Conservation (phyloP, 805 yeast species). For the Brettanomyces sp. region DNA sequence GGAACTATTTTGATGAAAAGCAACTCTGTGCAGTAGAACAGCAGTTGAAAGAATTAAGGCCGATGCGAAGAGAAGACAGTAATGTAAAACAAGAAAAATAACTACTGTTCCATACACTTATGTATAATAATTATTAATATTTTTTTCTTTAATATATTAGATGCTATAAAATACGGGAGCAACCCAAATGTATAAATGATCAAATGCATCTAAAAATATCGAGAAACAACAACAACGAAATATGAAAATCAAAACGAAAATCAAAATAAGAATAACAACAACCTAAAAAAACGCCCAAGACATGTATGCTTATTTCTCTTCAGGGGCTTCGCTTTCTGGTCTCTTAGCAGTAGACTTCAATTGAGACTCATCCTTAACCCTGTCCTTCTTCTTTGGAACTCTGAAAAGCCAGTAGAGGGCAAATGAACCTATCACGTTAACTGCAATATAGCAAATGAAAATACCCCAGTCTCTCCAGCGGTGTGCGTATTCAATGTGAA, state of each 20-base stretch:
- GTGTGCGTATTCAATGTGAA: slow-evolving; percentile 33
- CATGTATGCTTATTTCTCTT: slow-evolving; percentile 4
- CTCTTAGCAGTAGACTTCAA: slow-evolving; percentile 11
- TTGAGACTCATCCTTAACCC: slow-evolving; percentile 20
- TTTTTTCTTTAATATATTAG: too few relatives aligned
- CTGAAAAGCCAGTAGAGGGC: slow-evolving; percentile 49
- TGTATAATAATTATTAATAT: too few relatives aligned
- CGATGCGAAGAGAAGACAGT: too few relatives aligned
- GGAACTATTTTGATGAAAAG: slow-evolving; percentile 6
- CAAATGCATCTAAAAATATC: too few relatives aligned
- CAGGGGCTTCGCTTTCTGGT: slow-evolving; percentile 7
- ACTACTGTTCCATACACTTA: too few relatives aligned
- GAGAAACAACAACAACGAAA: too few relatives aligned
- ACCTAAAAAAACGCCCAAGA: not conserved
- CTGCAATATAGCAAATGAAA: slow-evolving; percentile 37
- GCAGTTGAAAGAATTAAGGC: too few relatives aligned
- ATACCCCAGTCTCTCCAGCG: slow-evolving; percentile 62
- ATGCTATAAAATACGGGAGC: too few relatives aligned
- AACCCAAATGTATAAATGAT: not conserved
- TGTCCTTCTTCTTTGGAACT: slow-evolving; percentile 55
- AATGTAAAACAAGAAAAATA: too few relatives aligned
- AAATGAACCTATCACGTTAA: slow-evolving; percentile 28
- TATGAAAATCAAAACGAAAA: not conserved
- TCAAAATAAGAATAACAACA: not conserved
- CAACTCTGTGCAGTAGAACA: not conserved